phyloP scores from a whole-genome alignment of 257 asterid species.

The Haberlea rhodopensis region DNA sequence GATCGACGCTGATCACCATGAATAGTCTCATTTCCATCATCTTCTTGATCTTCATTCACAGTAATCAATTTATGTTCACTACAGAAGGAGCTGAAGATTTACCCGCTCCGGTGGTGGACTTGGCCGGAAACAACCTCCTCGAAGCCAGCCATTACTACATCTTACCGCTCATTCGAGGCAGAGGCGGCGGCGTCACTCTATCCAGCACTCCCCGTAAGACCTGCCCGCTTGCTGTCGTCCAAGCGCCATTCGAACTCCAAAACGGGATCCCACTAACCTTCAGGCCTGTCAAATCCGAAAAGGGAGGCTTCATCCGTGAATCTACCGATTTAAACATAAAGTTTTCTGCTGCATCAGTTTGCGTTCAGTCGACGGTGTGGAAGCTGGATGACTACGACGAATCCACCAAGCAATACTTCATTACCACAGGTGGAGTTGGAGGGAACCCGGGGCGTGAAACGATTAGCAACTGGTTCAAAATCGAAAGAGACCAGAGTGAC shows the following conservation, averaged over 20 bases:
- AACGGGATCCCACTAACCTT: slow-evolving; percentile 50
- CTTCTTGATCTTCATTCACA: neutral
- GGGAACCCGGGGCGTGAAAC: slow-evolving; percentile 55
- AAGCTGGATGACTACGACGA: slow-evolving; percentile 32
- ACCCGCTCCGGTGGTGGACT: slow-evolving; percentile 42
- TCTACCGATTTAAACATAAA: slow-evolving; percentile 49
- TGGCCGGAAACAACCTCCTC: slow-evolving; percentile 27
- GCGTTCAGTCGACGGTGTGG: slow-evolving; percentile 50
- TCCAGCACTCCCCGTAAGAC: slow-evolving; percentile 26
- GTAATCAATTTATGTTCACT: neutral
- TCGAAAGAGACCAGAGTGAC: slow-evolving; percentile 31
- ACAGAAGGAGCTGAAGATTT: slow-evolving; percentile 22
- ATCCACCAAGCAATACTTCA: slow-evolving; percentile 21
- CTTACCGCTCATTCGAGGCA: slow-evolving; percentile 49
- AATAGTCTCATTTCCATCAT: neutral
- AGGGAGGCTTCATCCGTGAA: slow-evolving; percentile 34
- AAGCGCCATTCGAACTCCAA: slow-evolving; percentile 32
- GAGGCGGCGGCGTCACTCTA: slow-evolving; percentile 67
- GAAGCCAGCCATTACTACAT: slow-evolving; percentile 44
- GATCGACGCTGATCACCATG: neutral
- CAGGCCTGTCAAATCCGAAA: slow-evolving; percentile 34
- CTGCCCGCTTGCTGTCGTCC: slow-evolving; percentile 56
- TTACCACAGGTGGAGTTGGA: slow-evolving; percentile 41
- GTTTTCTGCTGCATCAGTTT: slow-evolving; percentile 35
- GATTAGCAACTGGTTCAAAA: slow-evolving; percentile 59